These are phyloP conservation scores for Cicer bijugum DNA, from an alignment of 306 rosid genomes.

Conservation along the genomic window DNA sequence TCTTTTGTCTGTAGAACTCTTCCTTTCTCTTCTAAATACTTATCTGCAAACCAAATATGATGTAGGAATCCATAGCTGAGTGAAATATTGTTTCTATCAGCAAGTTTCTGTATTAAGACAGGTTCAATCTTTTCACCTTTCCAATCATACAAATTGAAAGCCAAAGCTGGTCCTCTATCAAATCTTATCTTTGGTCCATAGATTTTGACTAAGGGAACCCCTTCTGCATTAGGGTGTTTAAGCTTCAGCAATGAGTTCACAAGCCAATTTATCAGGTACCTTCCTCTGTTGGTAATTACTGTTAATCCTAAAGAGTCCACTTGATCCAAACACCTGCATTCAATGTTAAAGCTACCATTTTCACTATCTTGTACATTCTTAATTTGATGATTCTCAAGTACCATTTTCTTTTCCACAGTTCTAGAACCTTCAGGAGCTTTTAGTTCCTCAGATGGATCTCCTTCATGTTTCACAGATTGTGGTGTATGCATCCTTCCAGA, in stretches of 20 bases:
- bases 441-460: constrained; percentile 48
- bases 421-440: constrained; percentile 49
- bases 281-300: constrained; percentile 65
- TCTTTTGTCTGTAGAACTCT: constrained; percentile 66
- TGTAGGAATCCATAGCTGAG: constrained; percentile 86
- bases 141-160: constrained; percentile 95
- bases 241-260: constrained; percentile 85
- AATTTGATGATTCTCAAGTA: constrained; percentile 40
- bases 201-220: constrained; percentile 66
- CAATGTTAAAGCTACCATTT: constrained; percentile 50
- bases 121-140: constrained; percentile 94
- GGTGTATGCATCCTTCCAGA: constrained; percentile 61
- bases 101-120: constrained; percentile 91
- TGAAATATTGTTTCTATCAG: constrained; percentile 85
- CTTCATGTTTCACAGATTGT: constrained; percentile 44
- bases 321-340: constrained; percentile 82
- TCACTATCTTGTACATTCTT: constrained; percentile 38
- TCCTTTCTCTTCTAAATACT: constrained; percentile 69
- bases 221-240: constrained; percentile 78
- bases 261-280: constrained; percentile 89
- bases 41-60: constrained; percentile 80
- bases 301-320: constrained; percentile 76
- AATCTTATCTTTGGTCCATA: constrained; percentile 89
- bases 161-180: constrained; percentile 87
- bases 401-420: constrained; percentile 42